Evolutionary conservation across 2,329 filamentous ascomycete species (phyloP), one percentile per base, ranked within the genome.

Genomic region (Colletotrichum tropicicola): DNA sequence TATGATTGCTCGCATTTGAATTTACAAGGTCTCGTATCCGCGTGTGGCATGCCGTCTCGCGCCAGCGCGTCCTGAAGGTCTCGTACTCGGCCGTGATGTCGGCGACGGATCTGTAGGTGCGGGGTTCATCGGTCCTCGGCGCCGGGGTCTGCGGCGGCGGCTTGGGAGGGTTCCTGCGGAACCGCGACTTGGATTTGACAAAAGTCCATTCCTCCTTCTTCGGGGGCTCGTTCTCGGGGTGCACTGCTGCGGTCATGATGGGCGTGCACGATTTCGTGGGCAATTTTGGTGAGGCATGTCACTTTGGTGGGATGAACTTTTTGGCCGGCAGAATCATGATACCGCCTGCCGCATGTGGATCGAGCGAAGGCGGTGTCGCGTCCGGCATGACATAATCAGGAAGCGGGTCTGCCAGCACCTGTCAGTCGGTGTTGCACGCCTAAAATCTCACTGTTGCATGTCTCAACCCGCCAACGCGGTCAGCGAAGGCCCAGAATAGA

Each of bases 11-110:
- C 15, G 67, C 69, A 6, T 75, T 72, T 0, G 66, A 60, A 0
- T 68, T 57, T 4, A 85, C 53, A 4, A 82, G 68, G 1, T 71
- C 68, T 5, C 72, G 69, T 4, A 87, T 73, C 6, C 67, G 66
- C 1, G 59, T 51, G 67, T 74, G 78, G 21, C 69, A 70, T 0
- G 69, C 30, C 1, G 72, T 73, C 2, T 68, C 48, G 35, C 72
- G 69, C 73, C 74, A 78, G n/a, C 71, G 69, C 27, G 66, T 9
- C 17, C 71, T 70, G 45, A 75, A 57, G 5, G 54, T 64, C 41
- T 57, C 64, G 64, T 78, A 76, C 43, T 78, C 75, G 48, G 68
- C 59, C 25, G 69, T 66, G 23, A 79, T 72, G 9, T 74, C 75
- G 9, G 68, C 47, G 6, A 70, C 68, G 23, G 72, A 65, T 27